A percentile compares a stretch with the other conserved stretches of the same genome.
Evolutionary conservation across 129 eudicot genomes (phyloP).

Genomic region (Gnaphalium uliginosum): DNA sequence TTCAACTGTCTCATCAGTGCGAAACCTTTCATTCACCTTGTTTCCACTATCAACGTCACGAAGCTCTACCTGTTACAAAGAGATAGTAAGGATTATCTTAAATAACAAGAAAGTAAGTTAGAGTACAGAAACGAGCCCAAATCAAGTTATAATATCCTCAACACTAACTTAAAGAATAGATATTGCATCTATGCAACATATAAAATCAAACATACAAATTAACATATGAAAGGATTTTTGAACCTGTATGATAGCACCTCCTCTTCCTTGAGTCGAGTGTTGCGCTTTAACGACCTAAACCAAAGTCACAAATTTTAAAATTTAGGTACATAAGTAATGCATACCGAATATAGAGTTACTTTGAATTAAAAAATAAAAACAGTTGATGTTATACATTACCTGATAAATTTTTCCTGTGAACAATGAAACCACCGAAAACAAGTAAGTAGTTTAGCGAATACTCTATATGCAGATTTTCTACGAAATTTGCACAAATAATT

Average conservation of each 20-base stretch:
- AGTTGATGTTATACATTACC: constrained; percentile 38
- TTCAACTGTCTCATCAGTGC: constrained; percentile 87
- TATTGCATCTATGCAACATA: too few relatives aligned
- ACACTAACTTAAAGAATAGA: not conserved
- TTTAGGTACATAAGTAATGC: not conserved
- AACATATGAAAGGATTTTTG: not conserved
- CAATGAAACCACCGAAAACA: constrained; percentile 18
- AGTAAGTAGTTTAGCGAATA: constrained; percentile 20
- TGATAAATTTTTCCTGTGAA: constrained; percentile 74
- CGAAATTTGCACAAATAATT: too few relatives aligned
- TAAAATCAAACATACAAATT: not conserved
- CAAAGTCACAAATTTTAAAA: constrained; percentile 11
- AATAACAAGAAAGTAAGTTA: too few relatives aligned
- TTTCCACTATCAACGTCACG: constrained; percentile 94
- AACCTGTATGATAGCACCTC: constrained; percentile 94
- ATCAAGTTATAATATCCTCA: too few relatives aligned
- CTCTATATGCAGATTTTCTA: constrained; percentile 4
- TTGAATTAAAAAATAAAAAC: constrained; percentile 1
- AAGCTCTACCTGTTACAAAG: constrained; percentile 94
- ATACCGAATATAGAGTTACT: not conserved
- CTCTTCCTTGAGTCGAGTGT: constrained; percentile 87
- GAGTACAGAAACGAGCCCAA: too few relatives aligned
- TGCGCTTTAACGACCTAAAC: constrained; percentile 78
- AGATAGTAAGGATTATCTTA: too few relatives aligned
- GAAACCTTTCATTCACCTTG: constrained; percentile 86